Percentiles rank a stretch among this genome's conserved stretches.
phyloP scores from a whole-genome alignment of 768 basidiomycete genomes.

The Stropharia rugosoannulata region DNA sequence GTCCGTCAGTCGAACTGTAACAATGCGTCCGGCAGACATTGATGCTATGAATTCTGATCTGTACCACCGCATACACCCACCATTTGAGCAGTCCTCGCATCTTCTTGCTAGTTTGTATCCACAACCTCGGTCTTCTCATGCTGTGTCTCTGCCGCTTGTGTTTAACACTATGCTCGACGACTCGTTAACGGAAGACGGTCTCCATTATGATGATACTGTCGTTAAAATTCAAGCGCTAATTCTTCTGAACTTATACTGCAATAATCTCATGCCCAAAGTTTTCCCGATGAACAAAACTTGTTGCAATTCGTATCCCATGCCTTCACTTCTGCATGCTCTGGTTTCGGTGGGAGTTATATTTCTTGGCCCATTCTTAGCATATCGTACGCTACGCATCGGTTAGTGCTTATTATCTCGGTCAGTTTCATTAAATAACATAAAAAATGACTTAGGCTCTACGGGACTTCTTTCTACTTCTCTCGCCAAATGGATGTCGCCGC shows the following conservation, averaged over 20 bases:
- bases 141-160: conserved; percentile 63
- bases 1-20: conserved; percentile 56
- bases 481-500: conserved; percentile 29
- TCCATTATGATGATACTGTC: conserved; percentile 72
- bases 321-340: conserved; percentile 54
- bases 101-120: conserved; percentile 12
- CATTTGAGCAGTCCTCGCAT: conserved; percentile 12
- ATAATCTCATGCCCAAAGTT: conserved; percentile 59
- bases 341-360: conserved; percentile 46
- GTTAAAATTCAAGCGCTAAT: conserved; percentile 73
- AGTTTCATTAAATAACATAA: neutral
- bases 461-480: conserved; percentile 3
- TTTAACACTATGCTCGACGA: conserved; percentile 81
- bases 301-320: conserved; percentile 75
- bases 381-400: conserved; percentile 23
- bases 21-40: conserved; percentile 77
- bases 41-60: conserved; percentile 92
- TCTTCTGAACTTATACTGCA: conserved; percentile 80
- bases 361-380: conserved; percentile 51
- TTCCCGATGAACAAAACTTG: conserved; percentile 77
- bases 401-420: conserved; percentile 4
- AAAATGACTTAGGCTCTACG: conserved; percentile 3
- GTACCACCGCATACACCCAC: conserved; percentile 58
- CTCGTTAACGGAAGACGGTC: conserved; percentile 77
- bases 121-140: neutral